Evolutionary conservation across 2,329 filamentous ascomycete genomes (phyloP).

Genomic region (Sarocladium strictum): DNA sequence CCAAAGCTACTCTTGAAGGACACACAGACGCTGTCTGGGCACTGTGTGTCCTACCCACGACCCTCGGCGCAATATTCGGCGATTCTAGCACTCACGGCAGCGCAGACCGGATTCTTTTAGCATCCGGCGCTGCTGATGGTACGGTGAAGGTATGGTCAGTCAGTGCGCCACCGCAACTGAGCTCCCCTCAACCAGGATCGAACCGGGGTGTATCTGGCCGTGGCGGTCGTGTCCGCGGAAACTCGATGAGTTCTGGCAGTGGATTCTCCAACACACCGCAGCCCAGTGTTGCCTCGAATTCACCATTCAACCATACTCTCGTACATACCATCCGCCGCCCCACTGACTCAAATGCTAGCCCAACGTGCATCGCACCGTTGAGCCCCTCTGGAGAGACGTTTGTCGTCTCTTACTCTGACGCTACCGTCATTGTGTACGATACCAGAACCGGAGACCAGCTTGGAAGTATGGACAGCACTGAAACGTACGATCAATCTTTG

Average conservation of each 20-base stretch:
- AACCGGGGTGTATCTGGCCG: constrained; percentile 49
- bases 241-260: constrained; percentile 91
- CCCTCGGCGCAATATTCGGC: constrained; percentile 74
- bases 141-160: constrained; percentile 92
- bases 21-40: constrained; percentile 97
- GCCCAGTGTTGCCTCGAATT: constrained; percentile 76
- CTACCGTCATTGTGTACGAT: constrained; percentile 85
- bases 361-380: constrained; percentile 90
- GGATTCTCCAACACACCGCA: constrained; percentile 88
- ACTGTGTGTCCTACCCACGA: constrained; percentile 83
- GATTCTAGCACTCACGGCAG: constrained; percentile 68
- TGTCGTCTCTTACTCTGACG: constrained; percentile 88
- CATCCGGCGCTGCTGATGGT: constrained; percentile 85
- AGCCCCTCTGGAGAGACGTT: constrained; percentile 78
- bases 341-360: constrained; percentile 62
- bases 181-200: constrained; percentile 68
- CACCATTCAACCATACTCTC: constrained; percentile 81
- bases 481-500: constrained; percentile 83
- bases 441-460: constrained; percentile 88
- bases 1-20: constrained; percentile 88
- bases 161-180: constrained; percentile 79
- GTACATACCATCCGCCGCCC: constrained; percentile 77
- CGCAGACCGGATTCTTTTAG: constrained; percentile 81
- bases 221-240: constrained; percentile 74
- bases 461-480: constrained; percentile 84